Conservation (phyloP, 2,329 filamentous ascomycete species). For the Fusarium robinianum region DNA sequence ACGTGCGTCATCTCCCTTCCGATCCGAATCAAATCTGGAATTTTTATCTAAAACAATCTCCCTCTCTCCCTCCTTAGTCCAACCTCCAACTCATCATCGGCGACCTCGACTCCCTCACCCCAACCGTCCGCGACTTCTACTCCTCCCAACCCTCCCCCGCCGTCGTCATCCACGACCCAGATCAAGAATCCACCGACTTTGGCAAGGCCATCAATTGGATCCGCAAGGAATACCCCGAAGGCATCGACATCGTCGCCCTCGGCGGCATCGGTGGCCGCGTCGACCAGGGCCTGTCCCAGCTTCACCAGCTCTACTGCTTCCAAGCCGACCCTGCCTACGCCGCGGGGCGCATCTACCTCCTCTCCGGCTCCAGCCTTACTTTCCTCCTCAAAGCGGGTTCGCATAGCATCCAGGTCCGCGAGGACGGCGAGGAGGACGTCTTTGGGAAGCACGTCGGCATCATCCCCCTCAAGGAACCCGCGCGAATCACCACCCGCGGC, state of each 20-base stretch:
- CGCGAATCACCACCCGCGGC: conserved; percentile 76
- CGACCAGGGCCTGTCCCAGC: conserved; percentile 86
- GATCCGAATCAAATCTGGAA: too few relatives aligned
- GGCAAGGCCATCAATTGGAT: conserved; percentile 75
- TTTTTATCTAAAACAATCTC: conserved; percentile 3
- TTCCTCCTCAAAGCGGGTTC: conserved; percentile 74
- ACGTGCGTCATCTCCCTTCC: conserved; percentile 42
- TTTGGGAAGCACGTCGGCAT: conserved; percentile 86
- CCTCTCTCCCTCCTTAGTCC: conserved; percentile 45
- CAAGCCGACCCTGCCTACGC: conserved; percentile 55
- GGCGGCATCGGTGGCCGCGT: conserved; percentile 88
- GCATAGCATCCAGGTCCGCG: conserved; percentile 70
- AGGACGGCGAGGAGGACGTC: conserved; percentile 49
- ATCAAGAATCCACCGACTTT: conserved; percentile 91
- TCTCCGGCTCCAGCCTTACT: conserved; percentile 80
- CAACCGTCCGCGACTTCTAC: conserved; percentile 69
- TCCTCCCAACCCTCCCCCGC: conserved; percentile 55
- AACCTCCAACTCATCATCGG: conserved; percentile 78
- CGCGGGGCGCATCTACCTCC: conserved; percentile 70
- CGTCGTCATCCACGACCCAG: conserved; percentile 69
- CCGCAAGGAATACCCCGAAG: conserved; percentile 43
- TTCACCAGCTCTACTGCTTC: conserved; percentile 79
- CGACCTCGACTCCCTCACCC: conserved; percentile 82
- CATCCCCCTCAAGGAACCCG: conserved; percentile 78
- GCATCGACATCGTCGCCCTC: conserved; percentile 73